Conservation (phyloP, 495 filamentous ascomycete genomes). For the Diplogelasinospora grovesii region DNA sequence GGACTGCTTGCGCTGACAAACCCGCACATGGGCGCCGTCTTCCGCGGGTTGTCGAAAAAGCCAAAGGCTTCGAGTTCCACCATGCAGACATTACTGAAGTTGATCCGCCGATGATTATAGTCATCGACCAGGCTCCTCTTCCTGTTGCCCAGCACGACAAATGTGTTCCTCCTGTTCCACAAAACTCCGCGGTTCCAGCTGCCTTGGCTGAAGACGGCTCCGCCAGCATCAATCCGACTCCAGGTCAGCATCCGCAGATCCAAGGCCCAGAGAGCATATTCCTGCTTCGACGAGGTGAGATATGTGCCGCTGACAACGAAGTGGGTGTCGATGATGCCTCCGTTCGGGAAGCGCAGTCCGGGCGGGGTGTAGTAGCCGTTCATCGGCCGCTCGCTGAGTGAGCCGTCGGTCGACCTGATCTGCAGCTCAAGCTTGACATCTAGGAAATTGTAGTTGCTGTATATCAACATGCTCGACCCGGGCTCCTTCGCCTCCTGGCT, state of each 20-base stretch:
- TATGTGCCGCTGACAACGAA: constrained; percentile 97
- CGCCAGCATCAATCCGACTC: constrained; percentile 94
- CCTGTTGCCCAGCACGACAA: constrained; percentile 89
- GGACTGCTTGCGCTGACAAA: constrained; percentile 77
- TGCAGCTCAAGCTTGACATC: constrained; percentile 95
- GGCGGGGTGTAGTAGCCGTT: constrained; percentile 78
- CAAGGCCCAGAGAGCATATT: constrained; percentile 95
- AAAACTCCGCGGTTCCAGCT: constrained; percentile 95
- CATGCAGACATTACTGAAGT: constrained; percentile 92
- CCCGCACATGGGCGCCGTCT: constrained; percentile 65
- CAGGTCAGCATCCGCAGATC: constrained; percentile 82
- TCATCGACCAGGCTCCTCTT: constrained; percentile 94
- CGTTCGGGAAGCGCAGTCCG: constrained; percentile 89
- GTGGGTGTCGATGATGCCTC: constrained; percentile 86
- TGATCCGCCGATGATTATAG: constrained; percentile 95
- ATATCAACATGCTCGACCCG: constrained; percentile 86
- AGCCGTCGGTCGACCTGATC: constrained; percentile 76
- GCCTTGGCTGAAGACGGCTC: constrained; percentile 85
- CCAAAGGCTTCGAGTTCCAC: constrained; percentile 96
- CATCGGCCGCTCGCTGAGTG: constrained; percentile 82
- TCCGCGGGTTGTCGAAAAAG: constrained; percentile 87
- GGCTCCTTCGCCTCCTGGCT: constrained; percentile 50
- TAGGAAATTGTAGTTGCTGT: constrained; percentile 98
- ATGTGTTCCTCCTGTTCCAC: constrained; percentile 87
- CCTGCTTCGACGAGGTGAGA: constrained; percentile 93